Percentiles rank a stretch among this genome's conserved stretches.
phyloP scores from a whole-genome alignment of 257 asterid genomes.

The Lavandula angustifolia region DNA sequence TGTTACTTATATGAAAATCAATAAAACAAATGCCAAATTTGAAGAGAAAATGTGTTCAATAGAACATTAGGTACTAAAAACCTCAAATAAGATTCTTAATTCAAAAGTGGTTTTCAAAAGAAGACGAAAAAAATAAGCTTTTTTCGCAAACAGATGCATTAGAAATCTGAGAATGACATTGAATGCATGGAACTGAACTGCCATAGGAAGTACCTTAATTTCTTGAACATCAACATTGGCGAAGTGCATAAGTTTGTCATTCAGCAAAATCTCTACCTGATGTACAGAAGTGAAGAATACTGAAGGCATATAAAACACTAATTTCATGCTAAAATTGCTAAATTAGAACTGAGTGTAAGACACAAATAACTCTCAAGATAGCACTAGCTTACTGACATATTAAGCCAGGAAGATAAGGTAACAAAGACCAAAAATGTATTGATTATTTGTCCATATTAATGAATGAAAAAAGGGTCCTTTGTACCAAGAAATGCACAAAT shows the following conservation, averaged over 20 bases:
- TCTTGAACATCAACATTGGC: constrained; percentile 81
- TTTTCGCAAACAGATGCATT: not conserved
- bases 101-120: constrained; percentile 14
- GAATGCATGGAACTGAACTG: constrained; percentile 14
- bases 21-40: too few species aligned
- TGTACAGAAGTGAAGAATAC: constrained; percentile 33
- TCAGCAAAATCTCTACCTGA: constrained; percentile 74
- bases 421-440: constrained; percentile 7
- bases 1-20: too few species aligned
- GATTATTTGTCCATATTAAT: not conserved
- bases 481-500: constrained; percentile 22
- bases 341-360: not conserved
- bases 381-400: constrained; percentile 21
- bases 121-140: not conserved
- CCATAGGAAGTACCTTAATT: constrained; percentile 71
- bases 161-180: constrained; percentile 10
- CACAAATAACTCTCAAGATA: not conserved
- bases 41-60: too few species aligned
- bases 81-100: not conserved
- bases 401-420: constrained; percentile 9
- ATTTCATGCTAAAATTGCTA: constrained; percentile 19
- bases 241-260: constrained; percentile 66
- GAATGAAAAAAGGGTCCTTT: not conserved
- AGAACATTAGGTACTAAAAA: not conserved
- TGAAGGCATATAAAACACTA: constrained; percentile 20